Evolutionary conservation across 176 grass and related monocot species (phyloP), one percentile per base, ranked within the genome.

Genomic region (Lolium perenne): DNA sequence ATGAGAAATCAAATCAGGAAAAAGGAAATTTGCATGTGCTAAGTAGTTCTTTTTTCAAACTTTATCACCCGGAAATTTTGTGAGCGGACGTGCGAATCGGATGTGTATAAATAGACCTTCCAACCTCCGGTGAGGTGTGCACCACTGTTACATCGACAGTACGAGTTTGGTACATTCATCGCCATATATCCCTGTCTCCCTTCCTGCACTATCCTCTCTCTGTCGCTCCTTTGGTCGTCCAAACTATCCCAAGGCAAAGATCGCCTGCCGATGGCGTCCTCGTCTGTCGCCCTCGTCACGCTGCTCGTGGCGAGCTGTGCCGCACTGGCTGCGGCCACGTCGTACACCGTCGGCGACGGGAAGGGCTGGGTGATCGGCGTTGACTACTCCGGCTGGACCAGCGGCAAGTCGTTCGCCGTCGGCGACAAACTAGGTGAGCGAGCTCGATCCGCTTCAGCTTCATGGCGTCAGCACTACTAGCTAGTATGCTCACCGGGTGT

Each of bases 301-400:
- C 7, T 89, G 74, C 62, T 91, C 79, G 62, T 84, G 69, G 76
- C 32, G 46, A 38, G 79, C 40, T 83, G 22, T 23, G 76, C 57
- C 13, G 38, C 55, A 0, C 6, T 76, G 79, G 88, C 84, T 3
- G 78, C 90, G 17, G 92, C 92, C 21, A 67, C 38, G 71, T 55
- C 87, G 18, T 91, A 80, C 91, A 87, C 72, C 64, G 95, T 97
- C 53, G 95, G 95, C 82, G 90, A 88, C 12, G 35, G 38, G 0
- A 18, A 69, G 16, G 92, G 95, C 64, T 97, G 95, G 95, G 64
- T 48, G 60, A 78, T 41, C 12, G 78, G 70, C 46, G 12, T 83
- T 75, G 88, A 97, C 81, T 97, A 97, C 81, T 56, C 7, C 38
- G 72, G 47, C 46, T 97, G 95, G 92, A 69, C 77, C 53, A 85